A percentile compares a stretch with the other conserved stretches of the same genome.
Conservation (phyloP, 176 grass and related monocot species). For the Triticum monococcum region DNA sequence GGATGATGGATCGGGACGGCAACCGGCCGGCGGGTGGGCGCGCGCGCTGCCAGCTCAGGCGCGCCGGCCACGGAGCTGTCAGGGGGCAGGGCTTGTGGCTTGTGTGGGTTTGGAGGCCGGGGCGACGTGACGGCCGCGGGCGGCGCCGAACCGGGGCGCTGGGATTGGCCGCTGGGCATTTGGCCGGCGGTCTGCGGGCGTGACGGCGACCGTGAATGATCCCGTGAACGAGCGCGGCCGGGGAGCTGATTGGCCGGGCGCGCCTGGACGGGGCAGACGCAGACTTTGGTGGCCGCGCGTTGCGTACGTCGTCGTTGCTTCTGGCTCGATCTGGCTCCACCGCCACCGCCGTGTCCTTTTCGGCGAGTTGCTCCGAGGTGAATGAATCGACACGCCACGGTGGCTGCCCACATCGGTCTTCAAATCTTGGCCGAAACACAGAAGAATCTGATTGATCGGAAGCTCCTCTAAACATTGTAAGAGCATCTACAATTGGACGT, state of each 20-base stretch:
- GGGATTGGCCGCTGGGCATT: neutral
- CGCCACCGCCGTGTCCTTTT: neutral
- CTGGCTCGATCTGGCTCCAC: neutral
- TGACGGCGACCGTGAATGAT: neutral
- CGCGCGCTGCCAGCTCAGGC: constrained; percentile 22
- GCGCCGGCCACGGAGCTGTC: constrained; percentile 18
- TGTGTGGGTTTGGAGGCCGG: constrained; percentile 35
- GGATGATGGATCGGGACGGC: neutral
- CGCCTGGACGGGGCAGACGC: neutral
- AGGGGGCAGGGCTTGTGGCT: neutral
- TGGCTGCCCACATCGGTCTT: too few species aligned
- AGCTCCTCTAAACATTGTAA: too few species aligned
- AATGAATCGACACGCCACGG: too few species aligned
- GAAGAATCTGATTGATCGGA: too few species aligned
- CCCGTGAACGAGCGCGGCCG: neutral
- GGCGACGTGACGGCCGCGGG: constrained; percentile 10
- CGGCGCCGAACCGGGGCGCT: constrained; percentile 11
- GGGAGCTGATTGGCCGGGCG: neutral
- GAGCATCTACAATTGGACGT: too few species aligned
- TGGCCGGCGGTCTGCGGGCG: neutral
- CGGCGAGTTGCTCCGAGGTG: neutral
- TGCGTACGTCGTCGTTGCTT: too few species aligned
- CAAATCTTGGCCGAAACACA: too few species aligned
- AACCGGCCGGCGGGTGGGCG: neutral
- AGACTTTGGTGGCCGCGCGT: neutral